Evolutionary conservation across 2,329 filamentous ascomycete genomes (phyloP).

Genomic region (Keithomyces neogunnii): DNA sequence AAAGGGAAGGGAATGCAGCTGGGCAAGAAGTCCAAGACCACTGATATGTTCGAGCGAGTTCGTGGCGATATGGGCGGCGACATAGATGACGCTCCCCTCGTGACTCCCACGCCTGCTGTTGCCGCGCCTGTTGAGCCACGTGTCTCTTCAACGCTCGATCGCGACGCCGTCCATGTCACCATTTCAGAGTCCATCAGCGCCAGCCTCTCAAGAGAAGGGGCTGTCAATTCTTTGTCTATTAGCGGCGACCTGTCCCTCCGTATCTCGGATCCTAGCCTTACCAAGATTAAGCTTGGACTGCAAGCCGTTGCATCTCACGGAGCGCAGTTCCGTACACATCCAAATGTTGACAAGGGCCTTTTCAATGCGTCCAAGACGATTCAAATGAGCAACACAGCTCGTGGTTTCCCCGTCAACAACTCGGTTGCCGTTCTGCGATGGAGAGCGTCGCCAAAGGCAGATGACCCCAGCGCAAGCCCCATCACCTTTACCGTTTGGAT

Average conservation of each 20-base stretch:
- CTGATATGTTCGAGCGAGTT: constrained; percentile 94
- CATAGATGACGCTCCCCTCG: constrained; percentile 67
- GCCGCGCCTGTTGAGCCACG: constrained; percentile 46
- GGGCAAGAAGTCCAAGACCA: constrained; percentile 97
- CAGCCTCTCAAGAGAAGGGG: constrained; percentile 79
- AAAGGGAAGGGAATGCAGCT: constrained; percentile 99
- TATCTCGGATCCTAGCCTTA: constrained; percentile 79
- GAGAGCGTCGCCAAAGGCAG: constrained; percentile 74
- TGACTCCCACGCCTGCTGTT: constrained; percentile 45
- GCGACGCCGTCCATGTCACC: constrained; percentile 80
- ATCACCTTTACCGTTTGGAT: constrained; percentile 98
- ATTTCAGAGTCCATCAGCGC: constrained; percentile 87
- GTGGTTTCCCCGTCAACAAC: constrained; percentile 92
- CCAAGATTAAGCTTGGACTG: constrained; percentile 83
- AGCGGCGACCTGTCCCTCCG: constrained; percentile 89
- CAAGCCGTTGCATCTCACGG: constrained; percentile 69
- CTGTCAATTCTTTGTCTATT: constrained; percentile 76
- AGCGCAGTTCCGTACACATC: constrained; percentile 89
- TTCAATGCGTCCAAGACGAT: constrained; percentile 80
- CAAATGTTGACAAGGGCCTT: constrained; percentile 83
- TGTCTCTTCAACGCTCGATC: constrained; percentile 61
- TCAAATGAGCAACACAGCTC: constrained; percentile 79
- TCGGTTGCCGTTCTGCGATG: constrained; percentile 88
- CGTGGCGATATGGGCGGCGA: constrained; percentile 85
- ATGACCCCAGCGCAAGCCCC: constrained; percentile 73